Evolutionary conservation across 1,284 basidiomycete species (phyloP).

Genomic region (Ceratobasidium sp.): DNA sequence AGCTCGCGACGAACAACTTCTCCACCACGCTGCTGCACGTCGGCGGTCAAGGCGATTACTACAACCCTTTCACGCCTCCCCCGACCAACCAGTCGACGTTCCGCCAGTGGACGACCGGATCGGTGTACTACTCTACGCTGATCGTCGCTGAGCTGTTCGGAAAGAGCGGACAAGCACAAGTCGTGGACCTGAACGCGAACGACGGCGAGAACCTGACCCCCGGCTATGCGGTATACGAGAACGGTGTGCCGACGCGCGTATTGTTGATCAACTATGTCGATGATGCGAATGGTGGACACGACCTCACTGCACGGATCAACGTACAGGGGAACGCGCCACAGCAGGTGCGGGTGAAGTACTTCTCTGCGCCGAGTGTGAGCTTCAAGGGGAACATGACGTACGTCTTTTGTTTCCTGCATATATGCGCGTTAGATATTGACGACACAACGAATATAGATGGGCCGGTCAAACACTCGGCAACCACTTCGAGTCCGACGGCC

Average conservation of each 20-base stretch:
- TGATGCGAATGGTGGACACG: constrained; percentile 67
- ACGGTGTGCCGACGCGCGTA: constrained; percentile 68
- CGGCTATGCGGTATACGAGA: constrained; percentile 79
- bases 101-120: constrained; percentile 58
- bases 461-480: constrained; percentile 72
- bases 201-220: constrained; percentile 68
- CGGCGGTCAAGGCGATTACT: constrained; percentile 53
- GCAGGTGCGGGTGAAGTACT: constrained; percentile 70
- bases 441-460: constrained; percentile 55
- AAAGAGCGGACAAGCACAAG: constrained; percentile 54
- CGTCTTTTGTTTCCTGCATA: constrained; percentile 48
- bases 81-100: constrained; percentile 48
- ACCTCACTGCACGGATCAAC: constrained; percentile 65
- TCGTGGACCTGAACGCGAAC: constrained; percentile 56
- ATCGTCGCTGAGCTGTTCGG: constrained; percentile 59
- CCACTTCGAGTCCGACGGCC: constrained; percentile 75
- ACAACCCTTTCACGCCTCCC: constrained; percentile 66
- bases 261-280: constrained; percentile 78
- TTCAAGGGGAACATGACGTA: constrained; percentile 80
- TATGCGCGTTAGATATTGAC: constrained; percentile 48
- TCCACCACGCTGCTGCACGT: constrained; percentile 55
- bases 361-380: constrained; percentile 67
- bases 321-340: constrained; percentile 60
- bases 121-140: constrained; percentile 60
- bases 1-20: constrained; percentile 75